Conservation (phyloP, 2,329 filamentous ascomycete genomes). For the Drechslerella coelobrocha region DNA sequence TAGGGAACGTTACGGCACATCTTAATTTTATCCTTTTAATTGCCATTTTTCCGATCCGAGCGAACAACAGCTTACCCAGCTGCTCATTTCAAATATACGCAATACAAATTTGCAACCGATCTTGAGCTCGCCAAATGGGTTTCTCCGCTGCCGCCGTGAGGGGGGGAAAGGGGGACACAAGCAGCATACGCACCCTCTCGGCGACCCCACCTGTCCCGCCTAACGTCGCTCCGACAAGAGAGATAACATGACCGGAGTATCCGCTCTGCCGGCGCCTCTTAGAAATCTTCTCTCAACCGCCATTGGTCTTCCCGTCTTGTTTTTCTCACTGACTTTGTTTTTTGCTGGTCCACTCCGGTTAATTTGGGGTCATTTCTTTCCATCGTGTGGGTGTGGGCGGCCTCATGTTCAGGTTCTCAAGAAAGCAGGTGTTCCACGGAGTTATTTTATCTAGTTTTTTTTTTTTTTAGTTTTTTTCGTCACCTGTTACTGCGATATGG, state of each 20-base stretch:
- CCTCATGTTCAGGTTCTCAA: constrained; percentile 41
- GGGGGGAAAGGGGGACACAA: constrained; percentile 9
- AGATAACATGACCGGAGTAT: constrained; percentile 19
- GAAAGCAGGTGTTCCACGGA: constrained; percentile 50
- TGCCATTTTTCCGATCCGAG: constrained; percentile 45
- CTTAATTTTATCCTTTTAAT: constrained; percentile 44
- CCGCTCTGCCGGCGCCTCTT: constrained; percentile 29
- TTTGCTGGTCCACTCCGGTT: constrained; percentile 47
- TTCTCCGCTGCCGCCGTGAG: constrained; percentile 27
- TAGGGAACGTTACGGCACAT: constrained; percentile 21
- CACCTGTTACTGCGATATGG: constrained; percentile 24
- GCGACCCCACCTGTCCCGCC: constrained; percentile 48
- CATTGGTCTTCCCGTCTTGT: constrained; percentile 28
- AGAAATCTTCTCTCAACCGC: constrained; percentile 25
- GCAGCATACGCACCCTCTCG: constrained; percentile 8
- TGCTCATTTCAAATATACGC: constrained; percentile 19
- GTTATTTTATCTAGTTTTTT: constrained; percentile 32
- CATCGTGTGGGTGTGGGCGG: constrained; percentile 48
- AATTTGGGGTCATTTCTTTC: constrained; percentile 48
- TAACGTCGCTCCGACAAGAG: constrained; percentile 27
- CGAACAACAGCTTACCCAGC: constrained; percentile 31
- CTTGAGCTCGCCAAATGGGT: constrained; percentile 23
- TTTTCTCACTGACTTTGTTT: constrained; percentile 39
- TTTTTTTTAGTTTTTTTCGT: constrained; percentile 11
- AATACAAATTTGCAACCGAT: constrained; percentile 35